Evolutionary conservation across 805 yeast genomes (phyloP), one percentile per base, ranked within the genome.

Genomic region (Sugiyamaella qingdaonensis): DNA sequence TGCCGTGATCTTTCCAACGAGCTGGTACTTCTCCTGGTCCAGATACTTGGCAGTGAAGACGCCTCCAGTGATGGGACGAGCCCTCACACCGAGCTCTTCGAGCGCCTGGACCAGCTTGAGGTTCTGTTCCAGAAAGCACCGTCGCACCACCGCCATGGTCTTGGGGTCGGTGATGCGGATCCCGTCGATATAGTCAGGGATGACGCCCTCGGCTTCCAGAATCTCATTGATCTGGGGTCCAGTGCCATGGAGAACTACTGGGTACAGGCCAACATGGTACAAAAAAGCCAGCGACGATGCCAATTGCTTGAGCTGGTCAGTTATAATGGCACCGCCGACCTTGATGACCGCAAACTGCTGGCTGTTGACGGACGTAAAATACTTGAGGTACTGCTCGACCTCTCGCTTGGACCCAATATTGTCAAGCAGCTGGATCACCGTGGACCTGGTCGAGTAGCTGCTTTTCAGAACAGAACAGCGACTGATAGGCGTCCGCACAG

Each of bases 281-380:
- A 94, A 76, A 71, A 94, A 94, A 3, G 98, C 97, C 58, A 94
- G 77, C 65, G 97, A 91, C 0, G 96, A 88, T 0, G 99, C 99
- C 62, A 94, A 76, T 72, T 92, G 96, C 9, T 90, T 86, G 58
- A 94, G 74, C 64, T 92, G 94, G 62, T 94, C 95, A 46, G 98
- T 92, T 69, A 94, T 94, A 64, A 94, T 92, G 36, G 99, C 99
- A 59, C 99, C 99, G 39, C 99, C 99, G 43, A 94, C 99, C 70
- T 94, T 94, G 72, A 94, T 94, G 43, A 94, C 97, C 2, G 99
- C 99, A 65, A 94, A 94, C 66, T 94, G 97, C 68, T 94, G 98
- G 54, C 60, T 62, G 58, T 70, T 68, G 35, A 94, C 98, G 32
- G 97, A 89, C 1, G 98, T 91, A 77, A 94, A 94, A 71, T 92